A percentile compares a stretch with the other conserved stretches of the same genome.
Conservation (phyloP, 208 protist genomes). For the Trichomonas gallinae region DNA sequence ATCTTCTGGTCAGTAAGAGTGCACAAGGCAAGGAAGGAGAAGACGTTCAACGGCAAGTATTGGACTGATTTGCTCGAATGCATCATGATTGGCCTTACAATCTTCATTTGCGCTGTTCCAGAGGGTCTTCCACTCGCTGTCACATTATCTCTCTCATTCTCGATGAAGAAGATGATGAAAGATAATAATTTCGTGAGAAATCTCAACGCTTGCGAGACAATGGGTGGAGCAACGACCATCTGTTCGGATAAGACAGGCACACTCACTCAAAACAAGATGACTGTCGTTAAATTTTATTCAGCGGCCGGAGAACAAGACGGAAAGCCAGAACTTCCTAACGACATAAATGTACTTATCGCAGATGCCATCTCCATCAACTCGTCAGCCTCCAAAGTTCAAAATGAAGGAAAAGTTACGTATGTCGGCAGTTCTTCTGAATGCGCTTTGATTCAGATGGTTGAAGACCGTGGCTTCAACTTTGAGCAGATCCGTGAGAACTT, state of each 20-base stretch:
- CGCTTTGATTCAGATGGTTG: not conserved
- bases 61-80: conserved; percentile 25
- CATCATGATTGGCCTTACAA: conserved; percentile 50
- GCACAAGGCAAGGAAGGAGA: not conserved
- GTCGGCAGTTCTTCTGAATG: not conserved
- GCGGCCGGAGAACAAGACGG: too few relatives aligned
- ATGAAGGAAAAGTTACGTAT: too few relatives aligned
- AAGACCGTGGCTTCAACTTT: not conserved
- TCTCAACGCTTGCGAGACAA: conserved; percentile 36
- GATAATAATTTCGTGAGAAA: conserved; percentile 13
- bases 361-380: not conserved
- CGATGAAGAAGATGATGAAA: conserved; percentile 17
- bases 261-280: conserved; percentile 32
- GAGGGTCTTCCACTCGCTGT: conserved; percentile 88
- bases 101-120: conserved; percentile 89
- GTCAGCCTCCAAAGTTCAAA: not conserved
- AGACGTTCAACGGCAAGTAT: not conserved
- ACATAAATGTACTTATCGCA: not conserved
- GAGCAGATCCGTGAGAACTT: not conserved
- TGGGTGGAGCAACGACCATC: conserved; percentile 83
- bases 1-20: not conserved
- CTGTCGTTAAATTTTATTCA: too few relatives aligned
- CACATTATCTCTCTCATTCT: conserved; percentile 73
- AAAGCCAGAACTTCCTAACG: not conserved
- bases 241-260: conserved; percentile 89